These are phyloP conservation scores for Colletotrichum spaethianum DNA, from an alignment of 2,329 filamentous ascomycete species.

Conservation along the genomic window DNA sequence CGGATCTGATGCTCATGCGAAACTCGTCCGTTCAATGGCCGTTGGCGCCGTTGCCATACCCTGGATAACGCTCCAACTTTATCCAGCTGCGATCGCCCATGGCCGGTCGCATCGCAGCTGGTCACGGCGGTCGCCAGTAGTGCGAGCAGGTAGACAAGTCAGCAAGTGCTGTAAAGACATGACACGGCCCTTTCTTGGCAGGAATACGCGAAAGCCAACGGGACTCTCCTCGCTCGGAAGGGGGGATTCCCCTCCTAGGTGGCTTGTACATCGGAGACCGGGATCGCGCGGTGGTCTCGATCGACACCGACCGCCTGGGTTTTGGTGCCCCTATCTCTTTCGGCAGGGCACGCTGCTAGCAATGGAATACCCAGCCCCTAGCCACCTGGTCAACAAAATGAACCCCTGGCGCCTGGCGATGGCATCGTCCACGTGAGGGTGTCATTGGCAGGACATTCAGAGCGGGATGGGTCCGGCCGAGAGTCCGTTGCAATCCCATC, in stretches of 20 bases:
- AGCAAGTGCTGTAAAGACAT: background rate
- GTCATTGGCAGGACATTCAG: slow-evolving; percentile 14
- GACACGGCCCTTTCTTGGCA: background rate
- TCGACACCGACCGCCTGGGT: slow-evolving; percentile 39
- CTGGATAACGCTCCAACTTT: slow-evolving; percentile 1
- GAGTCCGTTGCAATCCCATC: slow-evolving; percentile 1
- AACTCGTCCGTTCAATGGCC: slow-evolving; percentile 14
- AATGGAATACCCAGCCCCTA: slow-evolving; percentile 14
- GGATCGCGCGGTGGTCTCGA: slow-evolving; percentile 35
- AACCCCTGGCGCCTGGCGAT: slow-evolving; percentile 28
- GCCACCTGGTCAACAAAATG: slow-evolving; percentile 7
- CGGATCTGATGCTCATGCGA: slow-evolving; percentile 28
- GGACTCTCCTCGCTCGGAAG: background rate
- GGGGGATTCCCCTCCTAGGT: background rate
- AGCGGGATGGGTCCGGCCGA: slow-evolving; percentile 21
- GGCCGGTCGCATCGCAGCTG: background rate
- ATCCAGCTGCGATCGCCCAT: slow-evolving; percentile 26
- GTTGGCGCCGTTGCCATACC: slow-evolving; percentile 8
- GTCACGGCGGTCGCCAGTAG: slow-evolving; percentile 5
- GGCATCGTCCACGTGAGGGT: slow-evolving; percentile 20
- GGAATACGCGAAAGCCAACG: background rate
- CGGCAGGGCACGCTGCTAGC: slow-evolving; percentile 10
- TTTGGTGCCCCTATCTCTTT: slow-evolving; percentile 34
- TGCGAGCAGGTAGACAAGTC: background rate
- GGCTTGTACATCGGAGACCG: slow-evolving; percentile 25